phyloP scores from a whole-genome alignment of 108 stramenopile species.

The Stephanodiscus triporus region DNA sequence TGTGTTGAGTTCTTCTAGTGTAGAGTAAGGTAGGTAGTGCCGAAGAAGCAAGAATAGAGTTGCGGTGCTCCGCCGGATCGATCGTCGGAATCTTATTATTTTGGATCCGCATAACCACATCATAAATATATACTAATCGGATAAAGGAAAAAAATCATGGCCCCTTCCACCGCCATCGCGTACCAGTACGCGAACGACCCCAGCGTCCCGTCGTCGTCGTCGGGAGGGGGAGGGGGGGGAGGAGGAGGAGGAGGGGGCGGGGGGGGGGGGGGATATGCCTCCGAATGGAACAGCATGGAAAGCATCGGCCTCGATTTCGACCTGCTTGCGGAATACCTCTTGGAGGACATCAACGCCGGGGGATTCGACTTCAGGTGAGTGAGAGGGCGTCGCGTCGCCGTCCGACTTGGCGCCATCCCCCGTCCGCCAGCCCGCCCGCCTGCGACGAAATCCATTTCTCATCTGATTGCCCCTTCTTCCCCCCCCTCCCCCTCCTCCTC shows the following conservation, averaged over 20 bases:
- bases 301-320: slow-evolving; percentile 75
- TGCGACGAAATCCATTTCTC: neutral
- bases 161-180: neutral
- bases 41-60: too few relatives aligned
- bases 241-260: neutral
- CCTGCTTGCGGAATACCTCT: slow-evolving; percentile 82
- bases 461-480: slow-evolving; percentile 6
- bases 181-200: neutral
- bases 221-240: neutral
- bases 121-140: too few relatives aligned
- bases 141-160: neutral
- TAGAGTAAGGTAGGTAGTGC: too few relatives aligned
- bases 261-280: neutral
- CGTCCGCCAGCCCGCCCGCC: neutral
- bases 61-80: too few relatives aligned
- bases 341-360: slow-evolving; percentile 63
- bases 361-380: slow-evolving; percentile 80
- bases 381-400: neutral
- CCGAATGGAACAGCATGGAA: slow-evolving; percentile 25
- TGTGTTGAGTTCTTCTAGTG: too few relatives aligned
- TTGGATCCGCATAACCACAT: too few relatives aligned
- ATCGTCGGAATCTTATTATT: too few relatives aligned
- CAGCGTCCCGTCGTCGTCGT: neutral
- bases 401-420: too few relatives aligned
- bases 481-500: neutral